A percentile compares a stretch with the other conserved stretches of the same genome.
These are phyloP conservation scores for Chionographis japonica DNA, from an alignment of 106 monocot species.

Conservation along the genomic window DNA sequence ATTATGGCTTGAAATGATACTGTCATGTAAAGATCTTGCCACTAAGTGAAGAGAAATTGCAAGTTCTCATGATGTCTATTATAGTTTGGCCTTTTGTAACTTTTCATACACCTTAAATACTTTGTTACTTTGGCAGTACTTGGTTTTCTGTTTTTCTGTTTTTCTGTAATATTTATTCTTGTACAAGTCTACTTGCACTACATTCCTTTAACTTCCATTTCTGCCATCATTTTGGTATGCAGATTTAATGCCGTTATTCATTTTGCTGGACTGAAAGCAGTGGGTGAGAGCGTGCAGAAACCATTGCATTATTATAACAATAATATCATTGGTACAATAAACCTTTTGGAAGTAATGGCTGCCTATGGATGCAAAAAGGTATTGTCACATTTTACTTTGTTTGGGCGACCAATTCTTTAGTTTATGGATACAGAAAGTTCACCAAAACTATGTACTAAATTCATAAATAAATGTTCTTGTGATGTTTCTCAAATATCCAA, in stretches of 20 bases:
- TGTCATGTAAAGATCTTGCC: too few relatives aligned
- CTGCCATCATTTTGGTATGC: constrained; percentile 5
- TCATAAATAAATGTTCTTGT: too few relatives aligned
- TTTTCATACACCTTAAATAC: too few relatives aligned
- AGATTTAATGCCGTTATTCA: constrained; percentile 96
- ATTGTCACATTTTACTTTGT: not conserved
- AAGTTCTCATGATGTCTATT: too few relatives aligned
- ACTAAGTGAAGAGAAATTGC: too few relatives aligned
- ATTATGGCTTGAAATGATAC: too few relatives aligned
- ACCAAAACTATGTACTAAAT: too few relatives aligned
- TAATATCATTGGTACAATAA: constrained; percentile 71
- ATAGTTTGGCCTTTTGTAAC: too few relatives aligned
- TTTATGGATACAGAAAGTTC: not conserved
- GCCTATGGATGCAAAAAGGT: constrained; percentile 85
- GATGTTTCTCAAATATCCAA: too few relatives aligned
- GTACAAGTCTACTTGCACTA: not conserved
- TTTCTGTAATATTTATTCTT: too few relatives aligned
- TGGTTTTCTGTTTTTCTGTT: not conserved
- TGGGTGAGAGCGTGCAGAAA: constrained; percentile 87
- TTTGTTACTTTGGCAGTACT: too few relatives aligned
- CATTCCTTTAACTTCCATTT: not conserved
- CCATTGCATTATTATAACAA: constrained; percentile 83
- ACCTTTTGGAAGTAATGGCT: constrained; percentile 76
- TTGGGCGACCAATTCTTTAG: not conserved
- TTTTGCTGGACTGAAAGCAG: constrained; percentile 88